Evolutionary conservation across 2,329 filamentous ascomycete genomes (phyloP).

Genomic region (Trichophyton verrucosum): DNA sequence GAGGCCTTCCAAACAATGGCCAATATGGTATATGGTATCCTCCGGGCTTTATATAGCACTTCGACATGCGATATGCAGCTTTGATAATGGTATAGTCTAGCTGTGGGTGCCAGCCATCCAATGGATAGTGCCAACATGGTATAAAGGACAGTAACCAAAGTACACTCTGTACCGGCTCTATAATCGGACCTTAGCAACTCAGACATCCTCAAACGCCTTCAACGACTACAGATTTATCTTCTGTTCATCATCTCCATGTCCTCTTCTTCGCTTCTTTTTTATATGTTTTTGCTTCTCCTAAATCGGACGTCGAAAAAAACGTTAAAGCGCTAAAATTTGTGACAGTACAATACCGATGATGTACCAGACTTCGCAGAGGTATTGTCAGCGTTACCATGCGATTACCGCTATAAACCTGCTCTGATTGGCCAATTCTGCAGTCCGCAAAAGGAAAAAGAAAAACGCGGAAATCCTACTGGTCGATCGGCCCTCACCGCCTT

Average conservation of each 20-base stretch:
- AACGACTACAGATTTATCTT: not conserved
- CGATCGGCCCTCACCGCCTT: slow-evolving; percentile 6
- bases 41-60: not conserved
- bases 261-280: not conserved
- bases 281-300: not conserved
- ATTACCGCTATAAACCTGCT: not conserved
- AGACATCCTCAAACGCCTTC: not conserved
- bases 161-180: too few relatives aligned
- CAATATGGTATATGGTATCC: not conserved
- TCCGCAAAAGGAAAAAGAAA: not conserved
- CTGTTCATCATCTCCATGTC: not conserved
- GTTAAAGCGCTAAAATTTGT: not conserved
- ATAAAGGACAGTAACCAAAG: too few relatives aligned
- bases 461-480: not conserved
- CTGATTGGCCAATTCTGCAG: not conserved
- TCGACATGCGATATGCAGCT: not conserved
- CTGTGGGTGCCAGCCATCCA: too few relatives aligned
- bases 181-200: too few relatives aligned
- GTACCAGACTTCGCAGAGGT: not conserved
- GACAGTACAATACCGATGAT: not conserved
- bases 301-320: not conserved
- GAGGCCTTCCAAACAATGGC: not conserved
- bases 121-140: too few relatives aligned
- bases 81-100: too few relatives aligned
- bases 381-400: not conserved